These are phyloP conservation scores for Vitis hybrid DNA, from an alignment of 177 flowering plant genomes.

Conservation along the genomic window DNA sequence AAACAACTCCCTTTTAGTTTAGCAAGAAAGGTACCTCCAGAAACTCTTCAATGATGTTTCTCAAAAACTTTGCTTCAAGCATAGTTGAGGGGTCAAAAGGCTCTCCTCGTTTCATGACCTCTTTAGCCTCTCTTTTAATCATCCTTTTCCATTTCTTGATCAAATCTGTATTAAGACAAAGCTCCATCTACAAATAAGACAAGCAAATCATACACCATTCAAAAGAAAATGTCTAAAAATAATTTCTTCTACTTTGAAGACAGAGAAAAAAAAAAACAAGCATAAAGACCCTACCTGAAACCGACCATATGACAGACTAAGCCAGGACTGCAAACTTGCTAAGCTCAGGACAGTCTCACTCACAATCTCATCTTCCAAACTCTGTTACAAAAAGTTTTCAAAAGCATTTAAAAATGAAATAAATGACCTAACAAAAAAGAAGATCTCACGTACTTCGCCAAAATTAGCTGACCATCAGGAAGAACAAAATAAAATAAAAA, in stretches of 20 bases:
- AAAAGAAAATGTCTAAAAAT: not conserved
- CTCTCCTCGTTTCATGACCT: slow-evolving; percentile 57
- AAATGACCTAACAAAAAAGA: not conserved
- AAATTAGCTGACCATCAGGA: too few species aligned
- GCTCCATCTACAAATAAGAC: slow-evolving; percentile 67
- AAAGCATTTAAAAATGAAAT: not conserved
- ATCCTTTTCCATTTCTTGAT: slow-evolving; percentile 86
- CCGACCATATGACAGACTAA: slow-evolving; percentile 85
- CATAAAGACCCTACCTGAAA: slow-evolving; percentile 60
- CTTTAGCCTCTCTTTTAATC: slow-evolving; percentile 67
- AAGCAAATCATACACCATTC: slow-evolving; percentile 10
- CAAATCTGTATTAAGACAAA: slow-evolving; percentile 66
- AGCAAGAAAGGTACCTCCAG: slow-evolving; percentile 54
- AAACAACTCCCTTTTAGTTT: not conserved
- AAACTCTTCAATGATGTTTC: slow-evolving; percentile 84
- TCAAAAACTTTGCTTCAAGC: slow-evolving; percentile 78
- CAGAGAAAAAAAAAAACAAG: not conserved
- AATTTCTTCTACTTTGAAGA: not conserved
- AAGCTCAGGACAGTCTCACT: slow-evolving; percentile 73
- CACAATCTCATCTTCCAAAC: slow-evolving; percentile 97
- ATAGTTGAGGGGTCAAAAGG: slow-evolving; percentile 53
- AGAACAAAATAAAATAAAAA: too few species aligned
- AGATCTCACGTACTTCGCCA: too few species aligned
- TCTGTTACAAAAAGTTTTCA: slow-evolving; percentile 40
- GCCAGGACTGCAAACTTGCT: slow-evolving; percentile 83